Conservation (phyloP, 768 basidiomycete species). For the Lentinula edodes region DNA sequence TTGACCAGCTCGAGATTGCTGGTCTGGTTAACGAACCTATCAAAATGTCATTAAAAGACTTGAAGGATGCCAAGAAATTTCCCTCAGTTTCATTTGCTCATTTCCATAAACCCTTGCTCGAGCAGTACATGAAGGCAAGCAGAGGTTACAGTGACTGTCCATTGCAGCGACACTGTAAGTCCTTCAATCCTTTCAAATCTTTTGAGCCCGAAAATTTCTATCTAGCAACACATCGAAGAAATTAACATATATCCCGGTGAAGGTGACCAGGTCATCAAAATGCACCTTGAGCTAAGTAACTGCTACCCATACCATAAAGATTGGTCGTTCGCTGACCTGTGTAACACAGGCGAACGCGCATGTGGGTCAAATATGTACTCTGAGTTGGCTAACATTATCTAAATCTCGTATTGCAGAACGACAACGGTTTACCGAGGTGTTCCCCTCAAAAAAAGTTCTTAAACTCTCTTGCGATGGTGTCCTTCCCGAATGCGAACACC, state of each 20-base stretch:
- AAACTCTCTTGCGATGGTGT: conserved; percentile 50
- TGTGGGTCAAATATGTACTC: conserved; percentile 23
- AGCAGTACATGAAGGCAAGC: conserved; percentile 25
- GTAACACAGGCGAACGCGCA: conserved; percentile 34
- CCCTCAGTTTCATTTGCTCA: conserved; percentile 27
- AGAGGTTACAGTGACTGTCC: conserved; percentile 46
- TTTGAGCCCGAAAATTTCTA: neutral
- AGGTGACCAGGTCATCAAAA: conserved; percentile 48
- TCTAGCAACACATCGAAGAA: conserved; percentile 40
- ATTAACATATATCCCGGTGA: conserved; percentile 49
- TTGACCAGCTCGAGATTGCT: conserved; percentile 43
- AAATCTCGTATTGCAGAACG: conserved; percentile 24
- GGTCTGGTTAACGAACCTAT: conserved; percentile 43
- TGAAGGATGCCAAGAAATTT: conserved; percentile 40
- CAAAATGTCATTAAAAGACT: conserved; percentile 39
- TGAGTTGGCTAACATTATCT: neutral
- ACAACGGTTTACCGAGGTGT: conserved; percentile 50
- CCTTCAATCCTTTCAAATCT: neutral
- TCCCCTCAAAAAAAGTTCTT: conserved; percentile 45
- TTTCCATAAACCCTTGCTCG: neutral
- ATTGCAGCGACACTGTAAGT: conserved; percentile 42
- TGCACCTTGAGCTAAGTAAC: conserved; percentile 37
- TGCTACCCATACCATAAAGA: neutral
- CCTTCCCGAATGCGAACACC: conserved; percentile 39
- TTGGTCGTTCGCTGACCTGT: neutral